Evolutionary conservation across 1,284 basidiomycete genomes (phyloP).

Genomic region (Moesziomyces parantarcticus): DNA sequence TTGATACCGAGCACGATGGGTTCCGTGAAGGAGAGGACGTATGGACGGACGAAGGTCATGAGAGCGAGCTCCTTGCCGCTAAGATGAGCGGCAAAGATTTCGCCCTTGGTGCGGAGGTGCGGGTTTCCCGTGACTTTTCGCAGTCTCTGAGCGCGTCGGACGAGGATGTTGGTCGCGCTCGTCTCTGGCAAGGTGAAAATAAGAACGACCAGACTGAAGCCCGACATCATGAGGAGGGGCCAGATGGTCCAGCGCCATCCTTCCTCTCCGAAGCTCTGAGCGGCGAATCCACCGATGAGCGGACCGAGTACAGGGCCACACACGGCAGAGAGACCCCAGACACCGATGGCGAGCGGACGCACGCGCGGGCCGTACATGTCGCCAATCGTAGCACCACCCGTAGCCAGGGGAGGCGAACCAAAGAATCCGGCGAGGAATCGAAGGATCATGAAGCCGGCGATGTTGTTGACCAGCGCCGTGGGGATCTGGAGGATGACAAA

Average conservation of each 20-base stretch:
- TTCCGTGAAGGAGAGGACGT: conserved; percentile 50
- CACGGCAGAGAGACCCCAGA: conserved; percentile 51
- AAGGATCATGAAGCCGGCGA: conserved; percentile 50
- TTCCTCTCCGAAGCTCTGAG: conserved; percentile 27
- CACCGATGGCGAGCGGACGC: conserved; percentile 40
- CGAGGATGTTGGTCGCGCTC: conserved; percentile 65
- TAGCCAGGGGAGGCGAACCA: conserved; percentile 55
- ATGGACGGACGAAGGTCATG: conserved; percentile 58
- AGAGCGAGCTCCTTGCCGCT: conserved; percentile 47
- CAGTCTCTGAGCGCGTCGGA: conserved; percentile 65
- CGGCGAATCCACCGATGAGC: conserved; percentile 54
- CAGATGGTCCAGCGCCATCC: conserved; percentile 66
- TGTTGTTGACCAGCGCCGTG: conserved; percentile 34
- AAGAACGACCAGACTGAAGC: conserved; percentile 55
- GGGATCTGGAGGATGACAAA: conserved; percentile 53
- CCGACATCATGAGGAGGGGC: conserved; percentile 66
- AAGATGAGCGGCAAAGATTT: conserved; percentile 55
- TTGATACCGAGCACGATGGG: conserved; percentile 51
- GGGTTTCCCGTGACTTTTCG: conserved; percentile 68
- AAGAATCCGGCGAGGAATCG: conserved; percentile 57
- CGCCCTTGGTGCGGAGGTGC: conserved; percentile 64
- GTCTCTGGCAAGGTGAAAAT: conserved; percentile 68
- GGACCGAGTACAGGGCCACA: conserved; percentile 55
- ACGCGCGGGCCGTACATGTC: conserved; percentile 39
- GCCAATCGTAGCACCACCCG: conserved; percentile 56